phyloP scores from a whole-genome alignment of 225 moss, liverwort and hornwort species.

The Polytrichum formosum region DNA sequence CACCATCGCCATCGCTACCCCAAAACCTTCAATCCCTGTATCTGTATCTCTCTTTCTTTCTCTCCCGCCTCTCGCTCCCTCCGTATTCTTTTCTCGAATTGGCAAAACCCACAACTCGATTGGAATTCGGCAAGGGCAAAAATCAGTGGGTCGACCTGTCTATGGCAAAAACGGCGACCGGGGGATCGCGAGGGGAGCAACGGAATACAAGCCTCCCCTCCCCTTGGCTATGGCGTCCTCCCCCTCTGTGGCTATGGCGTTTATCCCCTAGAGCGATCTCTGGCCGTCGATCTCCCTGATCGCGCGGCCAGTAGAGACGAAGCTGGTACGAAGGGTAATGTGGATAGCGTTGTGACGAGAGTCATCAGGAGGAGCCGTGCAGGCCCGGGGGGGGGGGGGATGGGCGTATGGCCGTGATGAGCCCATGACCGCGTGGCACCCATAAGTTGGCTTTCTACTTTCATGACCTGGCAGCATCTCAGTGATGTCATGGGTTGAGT shows the following conservation, averaged over 20 bases:
- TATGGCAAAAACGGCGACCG: not conserved
- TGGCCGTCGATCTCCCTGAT: not conserved
- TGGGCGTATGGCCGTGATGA: no score
- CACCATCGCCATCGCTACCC: slow-evolving; percentile 38
- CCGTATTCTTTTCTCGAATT: not conserved
- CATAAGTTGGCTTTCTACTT: no score
- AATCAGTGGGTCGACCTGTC: not conserved
- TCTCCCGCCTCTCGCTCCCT: not conserved
- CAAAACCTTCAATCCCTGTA: not conserved
- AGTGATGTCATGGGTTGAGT: no score
- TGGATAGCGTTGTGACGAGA: not conserved
- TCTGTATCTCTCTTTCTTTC: not conserved
- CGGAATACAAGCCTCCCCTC: not conserved
- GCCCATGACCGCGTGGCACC: no score
- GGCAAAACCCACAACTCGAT: not conserved
- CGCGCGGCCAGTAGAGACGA: not conserved
- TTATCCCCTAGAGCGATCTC: not conserved
- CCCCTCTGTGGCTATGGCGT: not conserved
- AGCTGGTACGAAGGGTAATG: not conserved
- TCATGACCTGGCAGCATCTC: no score
- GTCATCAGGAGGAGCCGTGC: no score
- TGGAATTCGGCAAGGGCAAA: not conserved
- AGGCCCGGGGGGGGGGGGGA: no score
- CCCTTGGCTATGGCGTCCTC: not conserved
- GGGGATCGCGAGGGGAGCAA: no score